These are phyloP conservation scores for Soucietia sequanensis DNA, from an alignment of 805 yeast species.

Conservation along the genomic window DNA sequence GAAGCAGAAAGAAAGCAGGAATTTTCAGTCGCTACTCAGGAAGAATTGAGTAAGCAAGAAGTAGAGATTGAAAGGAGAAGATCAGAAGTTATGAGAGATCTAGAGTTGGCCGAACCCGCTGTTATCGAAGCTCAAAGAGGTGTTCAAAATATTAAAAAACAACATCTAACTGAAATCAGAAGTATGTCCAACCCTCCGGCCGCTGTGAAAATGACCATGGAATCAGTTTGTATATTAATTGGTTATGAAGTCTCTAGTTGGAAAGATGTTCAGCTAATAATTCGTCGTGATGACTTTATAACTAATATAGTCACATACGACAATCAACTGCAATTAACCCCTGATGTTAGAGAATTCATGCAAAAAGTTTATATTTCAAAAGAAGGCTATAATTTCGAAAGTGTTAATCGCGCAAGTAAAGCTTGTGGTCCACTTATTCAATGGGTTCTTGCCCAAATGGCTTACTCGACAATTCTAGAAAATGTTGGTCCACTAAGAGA, in stretches of 20 bases:
- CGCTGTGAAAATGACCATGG: slow-evolving; percentile 79
- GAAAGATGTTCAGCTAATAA: slow-evolving; percentile 81
- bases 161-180: slow-evolving; percentile 83
- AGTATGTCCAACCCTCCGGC: slow-evolving; percentile 91
- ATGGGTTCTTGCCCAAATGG: slow-evolving; percentile 90
- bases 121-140: slow-evolving; percentile 81
- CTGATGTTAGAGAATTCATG: slow-evolving; percentile 54
- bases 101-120: slow-evolving; percentile 81
- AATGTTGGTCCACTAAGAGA: slow-evolving; percentile 69
- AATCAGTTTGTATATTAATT: slow-evolving; percentile 80
- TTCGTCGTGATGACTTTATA: slow-evolving; percentile 85
- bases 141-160: slow-evolving; percentile 90
- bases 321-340: slow-evolving; percentile 55
- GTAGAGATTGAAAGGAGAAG: slow-evolving; percentile 54
- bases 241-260: slow-evolving; percentile 68
- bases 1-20: slow-evolving; percentile 90
- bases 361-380: slow-evolving; percentile 57
- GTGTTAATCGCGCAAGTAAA: slow-evolving; percentile 85
- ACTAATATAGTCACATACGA: slow-evolving; percentile 75
- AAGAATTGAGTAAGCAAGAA: slow-evolving; percentile 68
- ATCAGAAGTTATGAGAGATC: slow-evolving; percentile 54
- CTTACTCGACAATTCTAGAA: slow-evolving; percentile 68
- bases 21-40: slow-evolving; percentile 75
- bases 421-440: slow-evolving; percentile 90
- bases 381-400: slow-evolving; percentile 64